Evolutionary conservation across 306 rosid genomes (phyloP), one percentile per base, ranked within the genome.

Genomic region (Abrus precatorius): DNA sequence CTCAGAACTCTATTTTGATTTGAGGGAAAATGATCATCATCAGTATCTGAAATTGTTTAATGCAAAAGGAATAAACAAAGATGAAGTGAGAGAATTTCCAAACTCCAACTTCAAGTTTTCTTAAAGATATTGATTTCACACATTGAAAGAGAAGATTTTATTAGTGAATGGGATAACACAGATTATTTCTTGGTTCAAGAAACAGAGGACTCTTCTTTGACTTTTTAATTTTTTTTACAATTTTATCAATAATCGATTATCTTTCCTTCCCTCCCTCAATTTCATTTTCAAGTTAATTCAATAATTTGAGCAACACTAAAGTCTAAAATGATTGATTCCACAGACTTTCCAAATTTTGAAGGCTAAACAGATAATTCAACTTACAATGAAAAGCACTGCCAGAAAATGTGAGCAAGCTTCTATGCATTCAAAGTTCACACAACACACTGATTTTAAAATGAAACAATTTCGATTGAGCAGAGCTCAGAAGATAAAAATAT

Each of bases 1-100:
- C 85, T 83, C 40, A 81, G 88, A 88, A 83, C 84, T 88, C 97
- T 86, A 80, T 84, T 84, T 86, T 84, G 88, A 91, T 84, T 83
- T 77, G 84, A 88, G 55, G 89, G 87, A 87, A 87, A 88, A 86
- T 88, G 86, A 86, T 84, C 86, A 84, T 87, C 91, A 75, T 76
- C 90, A 82, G 88, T 82, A 72, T 86, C 94, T 88, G 86, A 84
- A 83, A 55, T 78, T 54, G 55, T 75, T 87, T 81, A 49, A 59
- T 27, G 10, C 27, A 49, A 59, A 75, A 48, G 60, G 64, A 38
- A 20, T 43, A 53, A 62, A 80, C 66, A 80, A 28, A 38, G 2
- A 36, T 64, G 10, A 57, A 45, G 60, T 5, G 38, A 45, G 68
- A 30, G 48, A 54, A 7, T 52, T 47, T 48, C n/a, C 50, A 69